These are phyloP conservation scores for Talaromyces islandicus DNA, from an alignment of 2,329 filamentous ascomycete genomes.

Conservation along the genomic window DNA sequence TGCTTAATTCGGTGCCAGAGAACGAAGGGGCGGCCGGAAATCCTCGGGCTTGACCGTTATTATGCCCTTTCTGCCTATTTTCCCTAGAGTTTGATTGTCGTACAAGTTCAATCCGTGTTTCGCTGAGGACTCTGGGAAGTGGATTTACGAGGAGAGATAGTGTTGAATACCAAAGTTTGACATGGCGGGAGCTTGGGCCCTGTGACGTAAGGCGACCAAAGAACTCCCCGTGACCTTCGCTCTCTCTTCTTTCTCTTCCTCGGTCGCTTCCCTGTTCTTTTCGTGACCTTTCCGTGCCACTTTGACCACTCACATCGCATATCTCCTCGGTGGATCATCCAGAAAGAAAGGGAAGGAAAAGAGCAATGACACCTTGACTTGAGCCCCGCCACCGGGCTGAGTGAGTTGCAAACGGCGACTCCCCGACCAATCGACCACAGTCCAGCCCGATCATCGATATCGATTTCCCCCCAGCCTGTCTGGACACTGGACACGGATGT, in stretches of 20 bases:
- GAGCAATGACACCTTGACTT: background rate
- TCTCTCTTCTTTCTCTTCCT: background rate
- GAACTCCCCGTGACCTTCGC: too few species aligned
- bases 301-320: background rate
- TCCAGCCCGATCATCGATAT: background rate
- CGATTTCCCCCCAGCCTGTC: background rate
- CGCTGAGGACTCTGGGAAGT: too few species aligned
- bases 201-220: slow-evolving; percentile 3
- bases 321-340: background rate
- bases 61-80: too few species aligned
- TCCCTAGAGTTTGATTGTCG: too few species aligned
- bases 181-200: slow-evolving; percentile 10
- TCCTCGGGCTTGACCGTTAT: too few species aligned
- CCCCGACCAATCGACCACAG: background rate
- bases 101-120: too few species aligned
- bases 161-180: too few species aligned
- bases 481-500: background rate
- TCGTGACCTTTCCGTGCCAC: background rate
- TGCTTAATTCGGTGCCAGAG: too few species aligned
- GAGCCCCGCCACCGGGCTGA: background rate
- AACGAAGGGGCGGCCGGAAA: too few species aligned
- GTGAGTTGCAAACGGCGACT: background rate
- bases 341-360: background rate
- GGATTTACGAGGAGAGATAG: too few species aligned
- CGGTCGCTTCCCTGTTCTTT: background rate